Evolutionary conservation across 106 monocot species (phyloP), one percentile per base, ranked within the genome.

Genomic region (Chionographis japonica): DNA sequence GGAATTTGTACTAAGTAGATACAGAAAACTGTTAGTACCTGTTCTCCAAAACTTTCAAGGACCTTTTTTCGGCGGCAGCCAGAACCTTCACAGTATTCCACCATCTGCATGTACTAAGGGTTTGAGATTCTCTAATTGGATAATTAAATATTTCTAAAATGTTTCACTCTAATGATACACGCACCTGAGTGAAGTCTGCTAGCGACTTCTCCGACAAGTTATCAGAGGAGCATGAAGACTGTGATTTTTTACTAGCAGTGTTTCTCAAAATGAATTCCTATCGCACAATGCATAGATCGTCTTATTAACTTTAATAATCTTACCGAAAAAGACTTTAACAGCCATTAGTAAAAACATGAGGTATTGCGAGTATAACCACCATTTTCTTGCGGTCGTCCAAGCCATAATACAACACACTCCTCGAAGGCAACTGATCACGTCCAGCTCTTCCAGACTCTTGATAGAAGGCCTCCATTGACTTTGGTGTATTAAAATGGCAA

Each of bases 401-500:
- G 57, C 95, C 88, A 84, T 88, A 95, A 65, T 91, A 95, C 60
- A 95, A 65, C 43, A 95, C 72, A 74, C 95, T 95, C 66, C 77
- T 84, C 52, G 91, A 86, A 62, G 91, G 81, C 50, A 71, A 56
- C 68, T 91, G 88, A 80, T 95, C 95, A 75, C 95, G 95, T 27
- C 95, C 95, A 73, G 88, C 91, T 84, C 95, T 83, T 80, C 95
- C 95, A 13, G 95, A 95, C 69, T 95, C 95, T 74, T 95, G 95
- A 76, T 95, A 95, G 60, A 95, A 95, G 49, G 84, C 77, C 76
- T 88, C 95, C 85, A 91, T 95, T 60, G 95, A 88, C 62, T 95
- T 95, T 68, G 95, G 95, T 40, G 91, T 82, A 70, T 95, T 91
- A 53, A 79, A 86, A 54, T 95, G 95, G 53, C 83, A 91, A 58